Conservation (phyloP, 2,329 filamentous ascomycete genomes). For the Aureobasidium pullulans region DNA sequence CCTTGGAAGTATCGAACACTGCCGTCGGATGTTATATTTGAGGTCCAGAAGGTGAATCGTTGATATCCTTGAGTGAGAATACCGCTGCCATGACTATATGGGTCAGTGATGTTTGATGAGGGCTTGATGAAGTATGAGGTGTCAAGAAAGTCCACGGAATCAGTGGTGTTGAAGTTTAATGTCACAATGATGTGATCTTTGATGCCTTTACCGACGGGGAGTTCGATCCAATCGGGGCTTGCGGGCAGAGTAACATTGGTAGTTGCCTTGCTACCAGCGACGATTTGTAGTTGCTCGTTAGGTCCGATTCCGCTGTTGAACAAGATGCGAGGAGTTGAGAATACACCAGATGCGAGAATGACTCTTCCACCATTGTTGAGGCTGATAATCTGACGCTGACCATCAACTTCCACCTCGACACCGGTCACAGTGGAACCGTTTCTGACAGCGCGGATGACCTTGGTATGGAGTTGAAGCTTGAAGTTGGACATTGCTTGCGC, state of each 20-base stretch:
- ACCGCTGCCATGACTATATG: not conserved
- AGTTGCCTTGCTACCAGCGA: constrained; percentile 15
- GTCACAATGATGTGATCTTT: constrained; percentile 20
- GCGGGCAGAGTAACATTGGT: constrained; percentile 18
- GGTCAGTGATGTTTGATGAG: not conserved
- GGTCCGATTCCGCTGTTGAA: constrained; percentile 34
- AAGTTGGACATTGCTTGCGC: constrained; percentile 38
- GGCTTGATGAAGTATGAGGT: not conserved
- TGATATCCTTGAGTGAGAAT: constrained; percentile 34
- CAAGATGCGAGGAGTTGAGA: constrained; percentile 24
- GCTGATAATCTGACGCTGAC: constrained; percentile 25
- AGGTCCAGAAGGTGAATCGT: constrained; percentile 48
- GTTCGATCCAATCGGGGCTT: constrained; percentile 22
- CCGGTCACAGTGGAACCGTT: constrained; percentile 34
- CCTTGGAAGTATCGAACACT: constrained; percentile 20
- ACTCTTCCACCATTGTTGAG: constrained; percentile 27
- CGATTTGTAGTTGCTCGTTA: constrained; percentile 9
- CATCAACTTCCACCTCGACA: constrained; percentile 26
- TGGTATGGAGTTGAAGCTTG: constrained; percentile 36
- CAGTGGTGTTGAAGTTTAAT: constrained; percentile 25
- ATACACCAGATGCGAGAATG: constrained; percentile 31
- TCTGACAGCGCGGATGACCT: constrained; percentile 40
- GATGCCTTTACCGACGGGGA: constrained; percentile 22
- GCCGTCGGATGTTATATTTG: constrained; percentile 48
- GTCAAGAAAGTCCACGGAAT: constrained; percentile 34